Base-by-base conservation (phyloP, 805 yeast genomes). In the Brettanomyces bruxellensis region DNA sequence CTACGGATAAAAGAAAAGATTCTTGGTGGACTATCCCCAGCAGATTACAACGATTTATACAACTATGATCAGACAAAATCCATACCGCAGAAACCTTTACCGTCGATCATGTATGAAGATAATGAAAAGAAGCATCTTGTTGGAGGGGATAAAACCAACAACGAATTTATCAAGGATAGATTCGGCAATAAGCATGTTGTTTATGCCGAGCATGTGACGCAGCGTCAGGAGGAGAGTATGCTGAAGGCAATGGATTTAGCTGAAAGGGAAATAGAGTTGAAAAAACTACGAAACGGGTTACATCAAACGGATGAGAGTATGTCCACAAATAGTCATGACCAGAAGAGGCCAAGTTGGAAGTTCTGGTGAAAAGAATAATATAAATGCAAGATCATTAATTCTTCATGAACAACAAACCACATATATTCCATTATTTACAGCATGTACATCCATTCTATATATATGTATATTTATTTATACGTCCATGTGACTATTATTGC, bases 141-240 rank as follows among this genome's bases (percentile, higher is more conserved):
- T 13, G 73, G 78, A 5, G 64, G 57, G 12, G 51, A 54, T 6
- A 53, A 58, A 25, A 51, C 54, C n/a, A 59, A 62, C 42, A 59
- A 59, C 78, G 65, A 60, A 25, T 3, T 67, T 78, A 66, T 84
- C 76, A 59, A 72, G 85, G 65, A 93, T 87, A 4, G 78, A 79
- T 45, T 76, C 36, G 66, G 64, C 35, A 55, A 81, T 53, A 76
- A 79, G 51, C 95, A 86, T 56, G 70, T 79, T 9, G 73, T 84
- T 47, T 86, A 82, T 59, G 95, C 93, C 0, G 86, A 85, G 60
- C 69, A 85, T 49, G 68, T 80, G 25, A 67, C 73, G 49, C 93
- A 85, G 60, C 76, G 79, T 47, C 73, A 78, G 45, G 95, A 86
- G 57, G 93, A 77, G 49, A 68, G 67, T 13, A 56, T 68, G 47